A percentile compares a stretch with the other conserved stretches of the same genome.
phyloP scores from a whole-genome alignment of 345 rosid genomes.

The Sisymbrium altissimum region DNA sequence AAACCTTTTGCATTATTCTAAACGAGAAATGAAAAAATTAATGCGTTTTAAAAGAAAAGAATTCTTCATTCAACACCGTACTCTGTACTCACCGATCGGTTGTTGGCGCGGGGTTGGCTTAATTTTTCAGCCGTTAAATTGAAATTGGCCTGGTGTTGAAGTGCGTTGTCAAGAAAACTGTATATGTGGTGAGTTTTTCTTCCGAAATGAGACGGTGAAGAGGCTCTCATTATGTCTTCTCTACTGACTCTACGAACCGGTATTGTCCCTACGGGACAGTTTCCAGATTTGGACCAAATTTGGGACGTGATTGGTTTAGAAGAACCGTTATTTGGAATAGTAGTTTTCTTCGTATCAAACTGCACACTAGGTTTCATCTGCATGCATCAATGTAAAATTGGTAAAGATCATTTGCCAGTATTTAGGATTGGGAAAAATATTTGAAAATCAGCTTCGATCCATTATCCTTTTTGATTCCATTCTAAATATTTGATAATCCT shows the following conservation, averaged over 20 bases:
- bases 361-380: slow-evolving; percentile 46
- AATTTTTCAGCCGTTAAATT: background rate
- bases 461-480: no score
- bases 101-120: background rate
- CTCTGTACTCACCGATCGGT: background rate
- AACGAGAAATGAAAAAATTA: background rate
- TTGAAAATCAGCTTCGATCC: background rate
- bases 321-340: background rate
- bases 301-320: slow-evolving; percentile 24
- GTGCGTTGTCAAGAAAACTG: background rate
- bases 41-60: background rate
- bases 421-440: background rate
- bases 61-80: background rate
- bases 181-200: slow-evolving; percentile 23
- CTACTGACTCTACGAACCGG: slow-evolving; percentile 43
- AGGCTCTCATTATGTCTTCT: slow-evolving; percentile 42
- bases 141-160: background rate
- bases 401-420: background rate
- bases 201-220: slow-evolving; percentile 31
- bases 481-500: no score
- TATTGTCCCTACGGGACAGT: slow-evolving; percentile 47
- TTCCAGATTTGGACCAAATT: slow-evolving; percentile 46
- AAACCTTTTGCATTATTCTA: background rate
- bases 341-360: background rate
- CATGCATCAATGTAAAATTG: background rate